Evolutionary conservation across 1,284 basidiomycete species (phyloP), one percentile per base, ranked within the genome.

Genomic region (Anthracocystis walkeri): DNA sequence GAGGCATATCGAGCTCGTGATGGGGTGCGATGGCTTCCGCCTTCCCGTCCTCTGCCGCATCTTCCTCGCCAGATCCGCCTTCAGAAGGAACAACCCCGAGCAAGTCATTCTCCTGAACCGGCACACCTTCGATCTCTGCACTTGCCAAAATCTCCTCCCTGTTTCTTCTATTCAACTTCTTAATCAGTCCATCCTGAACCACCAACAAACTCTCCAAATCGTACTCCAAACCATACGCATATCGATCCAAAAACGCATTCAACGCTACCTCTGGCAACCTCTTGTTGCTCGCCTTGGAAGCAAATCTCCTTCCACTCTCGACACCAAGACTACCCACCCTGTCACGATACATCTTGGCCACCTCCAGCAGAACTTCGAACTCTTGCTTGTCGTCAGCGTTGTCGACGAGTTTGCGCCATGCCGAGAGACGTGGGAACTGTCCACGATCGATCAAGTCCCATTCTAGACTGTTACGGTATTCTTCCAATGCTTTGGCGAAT

Each of bases 211-310:
- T 11, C 27, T 64, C 59, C 20, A 60, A 18, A 33, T 69, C 59
- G 51, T 64, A 62, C 46, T 70, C 70, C 33, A 77, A 38, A 0
- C 75, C 75, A n/a, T 45, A 61, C 20, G 23, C 23, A 33, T 77
- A 73, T 23, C 75, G 12, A 31, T 77, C 64, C 23, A 67, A 18
- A n/a, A 73, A 68, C 12, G 63, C 66, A 46, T 69, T 66, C 33
- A 77, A 42, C 33, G 57, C 75, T 10, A 77, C 18, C 38, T 77
- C 75, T 0, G 75, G 75, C 3, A 60, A 25, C 4, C 58, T 16
- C 18, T 65, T 40, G 12, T 27, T 31, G 18, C 40, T 27, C 8
- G 75, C 63, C 3, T 58, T 27, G 12, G 40, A 2, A 0, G 59
- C 66, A 7, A 77, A 62, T 0, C 21, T 14, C 25, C 18, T 18